These are phyloP conservation scores for Hyaloscypha variabilis DNA, from an alignment of 495 filamentous ascomycete genomes.

Conservation along the genomic window DNA sequence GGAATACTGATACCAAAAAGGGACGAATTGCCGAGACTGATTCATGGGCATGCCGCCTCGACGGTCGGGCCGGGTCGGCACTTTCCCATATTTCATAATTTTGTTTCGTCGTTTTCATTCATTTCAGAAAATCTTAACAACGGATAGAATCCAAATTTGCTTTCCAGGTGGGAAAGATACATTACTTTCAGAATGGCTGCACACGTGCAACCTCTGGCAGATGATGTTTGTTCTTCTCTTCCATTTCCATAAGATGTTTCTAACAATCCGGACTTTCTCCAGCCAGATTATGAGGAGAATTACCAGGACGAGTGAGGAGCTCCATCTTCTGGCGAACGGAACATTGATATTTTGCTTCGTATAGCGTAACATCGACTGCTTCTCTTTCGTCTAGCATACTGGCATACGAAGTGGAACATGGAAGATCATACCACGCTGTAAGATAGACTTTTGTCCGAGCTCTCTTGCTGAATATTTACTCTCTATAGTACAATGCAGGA, in stretches of 20 bases:
- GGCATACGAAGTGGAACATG: background rate
- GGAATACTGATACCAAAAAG: background rate
- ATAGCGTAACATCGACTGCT: background rate
- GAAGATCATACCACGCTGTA: background rate
- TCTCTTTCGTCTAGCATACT: constrained; percentile 1
- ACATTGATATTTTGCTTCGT: background rate
- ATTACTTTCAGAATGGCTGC: background rate
- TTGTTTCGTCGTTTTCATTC: background rate
- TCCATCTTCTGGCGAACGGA: background rate
- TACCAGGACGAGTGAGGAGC: background rate
- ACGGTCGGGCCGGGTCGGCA: background rate
- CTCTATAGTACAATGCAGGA: background rate
- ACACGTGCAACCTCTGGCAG: background rate
- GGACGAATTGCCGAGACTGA: background rate
- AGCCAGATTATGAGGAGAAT: background rate
- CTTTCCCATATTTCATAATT: background rate
- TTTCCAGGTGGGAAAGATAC: background rate
- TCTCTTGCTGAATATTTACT: background rate
- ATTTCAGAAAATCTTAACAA: background rate
- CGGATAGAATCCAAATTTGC: background rate
- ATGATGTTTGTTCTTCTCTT: background rate
- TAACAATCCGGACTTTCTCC: background rate
- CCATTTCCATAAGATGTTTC: background rate
- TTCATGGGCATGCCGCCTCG: background rate
- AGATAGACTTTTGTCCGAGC: background rate